Base-by-base conservation (phyloP, 139 green algal genomes). In the Haematococcus sp. region DNA sequence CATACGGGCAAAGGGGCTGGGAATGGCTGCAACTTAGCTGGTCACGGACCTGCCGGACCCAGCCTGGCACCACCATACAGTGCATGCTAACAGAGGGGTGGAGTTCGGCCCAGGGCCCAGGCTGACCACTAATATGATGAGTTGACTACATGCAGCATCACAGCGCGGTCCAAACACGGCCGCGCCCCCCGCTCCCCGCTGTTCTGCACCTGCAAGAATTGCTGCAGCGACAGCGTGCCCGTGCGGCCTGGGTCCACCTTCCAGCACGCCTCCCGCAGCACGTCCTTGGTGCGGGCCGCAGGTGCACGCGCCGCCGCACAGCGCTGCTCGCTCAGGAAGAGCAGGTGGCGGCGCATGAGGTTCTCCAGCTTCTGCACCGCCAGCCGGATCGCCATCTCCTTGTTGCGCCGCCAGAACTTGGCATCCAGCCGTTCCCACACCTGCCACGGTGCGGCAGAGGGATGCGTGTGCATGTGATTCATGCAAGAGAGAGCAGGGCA, bases 191-290 rank as follows among this genome's bases (percentile, higher is more conserved):
- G 58, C 13, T 4, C 58, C 58, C 58, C 17, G 32, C 17, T 52
- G 2, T 23, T 35, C 2, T 60, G 1, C 49, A 80, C 81, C 75
- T 89, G 84, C 68, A 89, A 73, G 66, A 87, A 87, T 73, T 87
- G 85, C 72, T 85, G 71, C 16, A 88, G 31, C 31, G 82, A 87
- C n/a, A 88, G 71, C 33, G 31, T 32, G 54, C 83, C 85, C 3
- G 74, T 85, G 2, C 58, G 22, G 20, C 64, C 4, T 4, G 79
- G 82, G 74, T 90, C 85, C 28, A 90, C 85, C 58, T 72, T 76
- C 80, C 80, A 88, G 56, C 88, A 88, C 19, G 73, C 80, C 43
- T 82, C 77, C 1, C 58, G 27, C 44, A 90, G 75, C 19, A 88
- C 63, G 71, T 84, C 75, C 78, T 84, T 85, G 22, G 81, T 56